Conservation (phyloP, 2,329 filamentous ascomycete genomes). For the Sclerotinia borealis region DNA sequence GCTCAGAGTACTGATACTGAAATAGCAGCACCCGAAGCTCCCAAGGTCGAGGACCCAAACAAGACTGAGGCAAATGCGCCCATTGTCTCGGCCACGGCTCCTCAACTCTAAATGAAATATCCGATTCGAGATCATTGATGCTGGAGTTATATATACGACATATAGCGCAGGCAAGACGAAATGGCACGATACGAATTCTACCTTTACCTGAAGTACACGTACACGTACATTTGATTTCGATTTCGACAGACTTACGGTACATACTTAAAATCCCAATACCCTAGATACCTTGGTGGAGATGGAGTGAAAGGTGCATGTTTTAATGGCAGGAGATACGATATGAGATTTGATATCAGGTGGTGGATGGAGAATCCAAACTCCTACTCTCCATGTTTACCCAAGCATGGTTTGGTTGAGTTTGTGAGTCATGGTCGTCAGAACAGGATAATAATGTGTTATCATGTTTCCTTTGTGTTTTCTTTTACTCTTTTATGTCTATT, state of each 20-base stretch:
- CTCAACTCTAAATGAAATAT: constrained; percentile 5
- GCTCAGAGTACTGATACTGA: constrained; percentile 10
- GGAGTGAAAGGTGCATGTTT: constrained; percentile 12
- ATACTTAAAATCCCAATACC: constrained; percentile 6
- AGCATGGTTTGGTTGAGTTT: not conserved
- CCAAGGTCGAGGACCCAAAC: constrained; percentile 17
- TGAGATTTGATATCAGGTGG: too few species aligned
- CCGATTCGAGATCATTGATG: constrained; percentile 1
- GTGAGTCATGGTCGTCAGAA: not conserved
- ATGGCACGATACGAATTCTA: not conserved
- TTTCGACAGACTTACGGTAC: not conserved
- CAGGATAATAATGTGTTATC: constrained; percentile 8
- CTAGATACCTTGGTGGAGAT: constrained; percentile 18
- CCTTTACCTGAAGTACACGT: not conserved
- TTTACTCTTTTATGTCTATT: constrained; percentile 3
- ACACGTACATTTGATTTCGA: not conserved
- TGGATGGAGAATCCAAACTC: not conserved
- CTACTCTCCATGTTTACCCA: not conserved
- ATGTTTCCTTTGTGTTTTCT: constrained; percentile 7
- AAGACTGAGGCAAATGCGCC: constrained; percentile 12
- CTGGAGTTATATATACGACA: not conserved
- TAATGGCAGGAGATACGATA: constrained; percentile 26
- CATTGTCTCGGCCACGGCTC: constrained; percentile 8
- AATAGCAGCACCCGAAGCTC: constrained; percentile 13
- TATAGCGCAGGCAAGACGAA: not conserved